Percentiles rank a stretch among this genome's conserved stretches.
phyloP scores from a whole-genome alignment of 2,329 filamentous ascomycete species.

The Falciphora oryzae region DNA sequence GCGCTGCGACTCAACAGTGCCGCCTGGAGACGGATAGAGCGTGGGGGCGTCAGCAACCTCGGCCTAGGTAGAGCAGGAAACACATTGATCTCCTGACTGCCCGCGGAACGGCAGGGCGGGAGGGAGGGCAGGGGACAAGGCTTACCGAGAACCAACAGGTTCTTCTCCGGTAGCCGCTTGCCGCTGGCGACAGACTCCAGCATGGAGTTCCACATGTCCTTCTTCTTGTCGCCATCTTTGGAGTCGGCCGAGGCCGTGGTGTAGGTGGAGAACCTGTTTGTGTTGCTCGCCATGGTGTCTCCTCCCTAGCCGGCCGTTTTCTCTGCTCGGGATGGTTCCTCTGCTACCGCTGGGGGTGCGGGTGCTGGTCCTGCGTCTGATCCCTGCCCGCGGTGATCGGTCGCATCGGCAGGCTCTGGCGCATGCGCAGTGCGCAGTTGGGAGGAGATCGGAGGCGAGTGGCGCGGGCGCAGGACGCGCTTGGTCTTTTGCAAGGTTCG shows the following conservation, averaged over 20 bases:
- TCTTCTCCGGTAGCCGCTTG: slow-evolving; percentile 87
- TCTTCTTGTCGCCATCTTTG: slow-evolving; percentile 66
- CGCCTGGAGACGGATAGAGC: slow-evolving; percentile 46
- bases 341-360: not conserved
- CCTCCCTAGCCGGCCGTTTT: not conserved
- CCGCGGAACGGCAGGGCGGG: not conserved
- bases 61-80: not conserved
- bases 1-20: slow-evolving; percentile 74
- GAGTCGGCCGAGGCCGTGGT: slow-evolving; percentile 49
- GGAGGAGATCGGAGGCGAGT: not conserved
- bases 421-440: not conserved
- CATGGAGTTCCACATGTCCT: slow-evolving; percentile 93
- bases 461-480: no score
- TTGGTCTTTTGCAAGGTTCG: not conserved
- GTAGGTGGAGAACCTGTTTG: slow-evolving; percentile 54
- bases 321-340: not conserved
- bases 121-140: slow-evolving; percentile 1
- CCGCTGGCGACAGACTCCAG: slow-evolving; percentile 84
- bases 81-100: not conserved
- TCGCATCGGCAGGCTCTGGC: not conserved
- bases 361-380: not conserved
- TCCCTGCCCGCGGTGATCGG: not conserved
- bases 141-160: slow-evolving; percentile 76
- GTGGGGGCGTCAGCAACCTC: slow-evolving; percentile 22
- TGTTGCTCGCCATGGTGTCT: slow-evolving; percentile 24